A percentile compares a stretch with the other conserved stretches of the same genome.
Conservation (phyloP, 2,329 filamentous ascomycete genomes). For the Trichophyton equinum region DNA sequence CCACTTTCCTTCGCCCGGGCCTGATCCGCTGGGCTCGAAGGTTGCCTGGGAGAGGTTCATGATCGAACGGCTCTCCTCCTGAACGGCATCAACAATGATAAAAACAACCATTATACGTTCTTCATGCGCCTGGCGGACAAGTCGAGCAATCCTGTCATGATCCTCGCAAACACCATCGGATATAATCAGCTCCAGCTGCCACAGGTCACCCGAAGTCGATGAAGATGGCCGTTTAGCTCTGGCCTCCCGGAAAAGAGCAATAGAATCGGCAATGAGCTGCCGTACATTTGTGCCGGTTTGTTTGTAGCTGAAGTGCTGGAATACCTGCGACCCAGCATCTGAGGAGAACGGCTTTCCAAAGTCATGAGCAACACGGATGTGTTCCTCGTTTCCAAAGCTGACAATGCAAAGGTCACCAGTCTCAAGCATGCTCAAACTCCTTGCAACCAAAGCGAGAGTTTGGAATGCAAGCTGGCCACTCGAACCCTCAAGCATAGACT, state of each 20-base stretch:
- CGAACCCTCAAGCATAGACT: conserved; percentile 75
- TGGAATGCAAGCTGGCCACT: conserved; percentile 77
- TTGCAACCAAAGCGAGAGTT: conserved; percentile 81
- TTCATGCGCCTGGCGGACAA: conserved; percentile 79
- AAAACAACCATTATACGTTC: conserved; percentile 98
- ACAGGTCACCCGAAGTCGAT: conserved; percentile 57
- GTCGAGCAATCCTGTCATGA: conserved; percentile 66
- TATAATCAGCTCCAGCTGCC: conserved; percentile 88
- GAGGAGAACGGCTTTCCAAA: conserved; percentile 71
- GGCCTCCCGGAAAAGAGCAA: conserved; percentile 70
- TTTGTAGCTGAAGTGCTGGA: conserved; percentile 72
- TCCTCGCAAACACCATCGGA: conserved; percentile 89
- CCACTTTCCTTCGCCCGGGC: conserved; percentile 51
- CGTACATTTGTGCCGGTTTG: conserved; percentile 79
- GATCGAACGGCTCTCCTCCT: conserved; percentile 43
- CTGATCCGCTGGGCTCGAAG: conserved; percentile 56
- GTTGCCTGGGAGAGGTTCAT: conserved; percentile 77
- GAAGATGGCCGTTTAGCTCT: conserved; percentile 45
- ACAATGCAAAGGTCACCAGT: conserved; percentile 85
- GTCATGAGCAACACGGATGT: conserved; percentile 72
- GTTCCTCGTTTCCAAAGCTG: conserved; percentile 61
- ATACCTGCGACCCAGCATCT: conserved; percentile 68
- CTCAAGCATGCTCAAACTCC: conserved; percentile 82
- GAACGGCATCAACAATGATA: conserved; percentile 70
- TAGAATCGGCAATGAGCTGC: conserved; percentile 61